Percentiles rank a stretch among this genome's conserved stretches.
Evolutionary conservation across 2,329 filamentous ascomycete species (phyloP).

Genomic region (Fusarium multiceps): DNA sequence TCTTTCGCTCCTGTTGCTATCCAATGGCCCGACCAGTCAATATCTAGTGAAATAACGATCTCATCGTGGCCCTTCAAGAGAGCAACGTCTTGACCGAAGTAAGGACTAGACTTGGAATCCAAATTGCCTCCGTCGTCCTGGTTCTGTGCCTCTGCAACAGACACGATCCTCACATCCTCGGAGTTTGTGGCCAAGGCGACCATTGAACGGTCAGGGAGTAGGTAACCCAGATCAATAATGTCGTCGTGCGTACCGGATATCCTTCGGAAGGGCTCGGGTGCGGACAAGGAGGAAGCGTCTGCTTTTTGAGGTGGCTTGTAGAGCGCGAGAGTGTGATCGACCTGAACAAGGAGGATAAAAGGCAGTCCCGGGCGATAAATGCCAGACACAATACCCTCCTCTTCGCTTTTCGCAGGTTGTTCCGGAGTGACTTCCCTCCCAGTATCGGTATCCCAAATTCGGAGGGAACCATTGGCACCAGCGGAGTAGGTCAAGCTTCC

Average conservation of each 20-base stretch:
- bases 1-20: constrained; percentile 96
- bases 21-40: constrained; percentile 98
- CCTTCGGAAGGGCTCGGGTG: constrained; percentile 70
- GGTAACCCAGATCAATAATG: constrained; percentile 91
- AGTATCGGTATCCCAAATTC: constrained; percentile 83
- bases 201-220: constrained; percentile 82
- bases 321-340: constrained; percentile 87
- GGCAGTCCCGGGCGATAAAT: constrained; percentile 73
- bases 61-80: constrained; percentile 91
- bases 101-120: constrained; percentile 55
- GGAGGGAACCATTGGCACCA: constrained; percentile 83
- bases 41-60: constrained; percentile 93
- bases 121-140: constrained; percentile 40
- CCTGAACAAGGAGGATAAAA: constrained; percentile 84
- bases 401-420: constrained; percentile 70
- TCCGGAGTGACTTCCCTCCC: constrained; percentile 84
- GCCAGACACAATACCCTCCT: constrained; percentile 76
- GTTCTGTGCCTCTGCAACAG: constrained; percentile 62
- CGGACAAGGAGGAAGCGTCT: constrained; percentile 50
- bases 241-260: constrained; percentile 98
- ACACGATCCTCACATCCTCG: constrained; percentile 90
- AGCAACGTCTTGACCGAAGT: constrained; percentile 91
- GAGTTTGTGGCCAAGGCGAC: constrained; percentile 95
- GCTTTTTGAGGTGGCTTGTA: constrained; percentile 65
- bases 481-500: constrained; percentile 83